phyloP scores from a whole-genome alignment of 1,139 yeast genomes.

The Hansenula anomala region DNA sequence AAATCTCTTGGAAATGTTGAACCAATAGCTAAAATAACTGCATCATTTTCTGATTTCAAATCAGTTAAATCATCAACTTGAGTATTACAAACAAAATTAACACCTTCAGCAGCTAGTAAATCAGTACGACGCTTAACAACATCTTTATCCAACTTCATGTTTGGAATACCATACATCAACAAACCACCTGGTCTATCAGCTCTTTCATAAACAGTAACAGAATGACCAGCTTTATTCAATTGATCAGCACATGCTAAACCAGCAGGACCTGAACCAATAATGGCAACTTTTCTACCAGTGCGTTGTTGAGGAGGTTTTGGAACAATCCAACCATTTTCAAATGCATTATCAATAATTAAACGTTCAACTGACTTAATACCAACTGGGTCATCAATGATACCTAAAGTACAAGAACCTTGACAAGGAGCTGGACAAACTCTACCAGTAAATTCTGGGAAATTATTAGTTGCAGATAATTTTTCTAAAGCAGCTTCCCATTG shows the following conservation, averaged over 20 bases:
- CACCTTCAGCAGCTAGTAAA: constrained; percentile 86
- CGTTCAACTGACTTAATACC: constrained; percentile 96
- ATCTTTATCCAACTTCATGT: constrained; percentile 94
- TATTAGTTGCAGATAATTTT: constrained; percentile 90
- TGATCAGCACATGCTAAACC: constrained; percentile 97
- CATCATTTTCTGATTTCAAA: constrained; percentile 62
- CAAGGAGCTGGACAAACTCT: constrained; percentile 99
- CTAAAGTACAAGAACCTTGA: constrained; percentile 96
- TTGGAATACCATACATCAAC: constrained; percentile 98
- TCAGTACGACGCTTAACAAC: constrained; percentile 93
- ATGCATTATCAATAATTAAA: constrained; percentile 94
- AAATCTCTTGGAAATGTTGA: constrained; percentile 96
- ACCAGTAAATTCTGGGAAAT: constrained; percentile 98
- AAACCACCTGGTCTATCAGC: constrained; percentile 95
- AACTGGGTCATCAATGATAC: constrained; percentile 91
- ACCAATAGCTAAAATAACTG: constrained; percentile 91
- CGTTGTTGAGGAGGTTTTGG: constrained; percentile 76
- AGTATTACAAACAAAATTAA: constrained; percentile 69
- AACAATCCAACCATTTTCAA: constrained; percentile 93
- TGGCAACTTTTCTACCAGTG: constrained; percentile 81
- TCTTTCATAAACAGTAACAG: constrained; percentile 88
- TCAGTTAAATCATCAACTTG: constrained; percentile 81
- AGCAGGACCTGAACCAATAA: constrained; percentile 96
- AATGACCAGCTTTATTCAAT: constrained; percentile 92
- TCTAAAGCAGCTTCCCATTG: constrained; percentile 95